Percentiles rank a stretch among this genome's conserved stretches.
phyloP scores from a whole-genome alignment of 129 eudicot species.

The Centella asiatica region DNA sequence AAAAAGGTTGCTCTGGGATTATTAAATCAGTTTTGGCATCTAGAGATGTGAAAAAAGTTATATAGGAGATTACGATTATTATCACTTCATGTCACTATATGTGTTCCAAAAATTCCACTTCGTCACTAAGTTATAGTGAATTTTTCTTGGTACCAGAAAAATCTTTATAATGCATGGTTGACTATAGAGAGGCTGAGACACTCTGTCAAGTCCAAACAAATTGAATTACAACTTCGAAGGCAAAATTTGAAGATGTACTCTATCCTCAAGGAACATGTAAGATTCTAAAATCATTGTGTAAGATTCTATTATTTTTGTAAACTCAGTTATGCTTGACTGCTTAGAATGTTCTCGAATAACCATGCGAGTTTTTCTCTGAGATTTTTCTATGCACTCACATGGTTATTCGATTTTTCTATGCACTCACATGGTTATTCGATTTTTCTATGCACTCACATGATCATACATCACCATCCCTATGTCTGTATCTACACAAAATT shows the following conservation, averaged over 20 bases:
- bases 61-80: not conserved
- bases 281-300: not conserved
- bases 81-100: not conserved
- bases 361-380: not conserved
- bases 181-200: conserved; percentile 31
- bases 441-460: not conserved
- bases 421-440: too few species aligned
- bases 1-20: too few species aligned
- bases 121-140: too few species aligned
- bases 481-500: too few species aligned
- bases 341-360: not conserved
- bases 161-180: conserved; percentile 36
- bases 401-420: not conserved
- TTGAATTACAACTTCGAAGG: conserved; percentile 29
- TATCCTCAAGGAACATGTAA: conserved; percentile 46
- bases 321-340: not conserved
- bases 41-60: too few species aligned
- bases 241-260: conserved; percentile 35
- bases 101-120: not conserved
- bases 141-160: conserved; percentile 21
- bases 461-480: too few species aligned
- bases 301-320: not conserved
- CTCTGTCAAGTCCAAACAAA: conserved; percentile 27
- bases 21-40: too few species aligned
- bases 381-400: not conserved